Evolutionary conservation across 140 eudicot genomes (phyloP), one percentile per base, ranked within the genome.

Genomic region (Stevia rebaudiana): DNA sequence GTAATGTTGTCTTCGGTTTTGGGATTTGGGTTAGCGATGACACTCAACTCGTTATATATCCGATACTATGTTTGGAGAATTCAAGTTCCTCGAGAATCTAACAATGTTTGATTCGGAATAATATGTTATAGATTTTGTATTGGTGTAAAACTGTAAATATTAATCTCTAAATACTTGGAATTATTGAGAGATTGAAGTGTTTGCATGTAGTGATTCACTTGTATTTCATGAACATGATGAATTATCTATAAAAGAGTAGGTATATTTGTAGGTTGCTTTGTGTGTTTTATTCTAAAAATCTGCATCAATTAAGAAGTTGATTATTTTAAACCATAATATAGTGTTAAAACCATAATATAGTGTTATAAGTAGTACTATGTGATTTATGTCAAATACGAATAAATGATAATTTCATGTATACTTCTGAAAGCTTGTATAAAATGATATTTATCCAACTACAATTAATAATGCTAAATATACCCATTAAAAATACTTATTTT

Each of bases 1-100:
- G 63, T 90, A 55, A 74, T 87, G 84, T 23, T 84, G 33, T 69
- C 98, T 3, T 44, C 95, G 28, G 53, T 82, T 76, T 49, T 82
- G 36, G 98, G 91, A 37, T 81, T 90, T 59, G 90, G 84, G 44
- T 36, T 63, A 35, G 80, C 95, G 8, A 74, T 85, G 72, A 18
- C 79, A 39, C 71, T 87, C 53, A 82, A 90, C 62, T 61, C 84
- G 17, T 18, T 87, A 71, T 90, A 84, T 23, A 73, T 90, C 42
- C 80, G 72, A 22, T 78, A 52, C 60, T 72, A 51, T 47, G 55
- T 60, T 25, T 74, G 98, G 91, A 65, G 94, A 39, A 60, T 77
- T 67, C 89, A 74, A 74, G 73, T 68, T 41, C 37, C 77, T 10
- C 77, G 65, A 51, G 71, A 30, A 63, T 76, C 87, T 52, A 76